Evolutionary conservation across 805 yeast species (phyloP).

Genomic region (Torulaspora indica): DNA sequence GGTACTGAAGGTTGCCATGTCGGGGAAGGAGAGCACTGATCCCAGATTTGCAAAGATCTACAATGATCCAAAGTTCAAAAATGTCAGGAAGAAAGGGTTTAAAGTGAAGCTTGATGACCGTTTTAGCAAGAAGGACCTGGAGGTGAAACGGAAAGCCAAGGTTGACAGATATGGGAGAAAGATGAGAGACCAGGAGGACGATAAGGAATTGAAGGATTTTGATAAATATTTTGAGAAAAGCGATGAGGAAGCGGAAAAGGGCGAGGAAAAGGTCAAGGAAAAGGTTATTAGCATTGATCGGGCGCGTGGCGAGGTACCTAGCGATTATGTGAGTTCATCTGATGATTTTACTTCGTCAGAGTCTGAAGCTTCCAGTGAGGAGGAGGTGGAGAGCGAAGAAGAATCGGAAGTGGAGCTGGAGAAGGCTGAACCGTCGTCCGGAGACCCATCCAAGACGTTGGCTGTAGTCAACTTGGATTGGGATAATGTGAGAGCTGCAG

Average conservation of each 20-base stretch:
- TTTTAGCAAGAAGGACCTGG: slow-evolving; percentile 59
- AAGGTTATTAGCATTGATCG: slow-evolving; percentile 39
- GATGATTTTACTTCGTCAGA: slow-evolving; percentile 46
- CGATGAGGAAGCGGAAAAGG: slow-evolving; percentile 23
- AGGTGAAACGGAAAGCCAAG: slow-evolving; percentile 55
- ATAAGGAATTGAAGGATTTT: slow-evolving; percentile 47
- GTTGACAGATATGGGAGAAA: slow-evolving; percentile 88
- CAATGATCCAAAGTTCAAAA: slow-evolving; percentile 81
- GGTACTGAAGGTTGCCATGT: slow-evolving; percentile 12
- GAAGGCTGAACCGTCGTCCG: slow-evolving; percentile 64
- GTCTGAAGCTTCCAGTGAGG: slow-evolving; percentile 41
- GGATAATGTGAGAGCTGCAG: slow-evolving; percentile 89
- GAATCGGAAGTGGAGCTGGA: slow-evolving; percentile 55
- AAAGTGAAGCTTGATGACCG: slow-evolving; percentile 82
- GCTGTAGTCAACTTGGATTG: slow-evolving; percentile 97
- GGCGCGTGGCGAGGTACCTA: slow-evolving; percentile 64
- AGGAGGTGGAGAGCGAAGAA: slow-evolving; percentile 43
- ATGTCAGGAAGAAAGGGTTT: slow-evolving; percentile 62
- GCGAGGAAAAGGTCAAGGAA: no score
- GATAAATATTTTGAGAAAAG: slow-evolving; percentile 61
- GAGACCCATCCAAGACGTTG: slow-evolving; percentile 75
- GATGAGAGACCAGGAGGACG: slow-evolving; percentile 36
- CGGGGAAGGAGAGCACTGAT: slow-evolving; percentile 45
- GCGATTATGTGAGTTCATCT: slow-evolving; percentile 40
- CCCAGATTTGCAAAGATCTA: slow-evolving; percentile 74